Conservation (phyloP, 2,329 filamentous ascomycete species). For the Colletotrichum falcatum region DNA sequence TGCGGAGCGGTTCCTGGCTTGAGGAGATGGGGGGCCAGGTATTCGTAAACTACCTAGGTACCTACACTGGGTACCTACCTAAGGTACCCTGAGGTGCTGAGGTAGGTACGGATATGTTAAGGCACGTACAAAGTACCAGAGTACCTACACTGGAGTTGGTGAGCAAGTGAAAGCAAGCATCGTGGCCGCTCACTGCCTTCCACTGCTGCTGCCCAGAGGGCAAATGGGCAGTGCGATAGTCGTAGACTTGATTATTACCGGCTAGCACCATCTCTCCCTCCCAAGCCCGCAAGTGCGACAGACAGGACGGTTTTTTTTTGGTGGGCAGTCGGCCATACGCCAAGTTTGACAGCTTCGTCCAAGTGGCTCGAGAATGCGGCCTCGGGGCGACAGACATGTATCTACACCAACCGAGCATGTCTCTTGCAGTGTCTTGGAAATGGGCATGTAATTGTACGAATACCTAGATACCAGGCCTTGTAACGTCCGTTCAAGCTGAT, state of each 20-base stretch:
- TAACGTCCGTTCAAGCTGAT: background rate
- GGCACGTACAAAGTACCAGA: too few relatives aligned
- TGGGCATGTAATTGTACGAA: background rate
- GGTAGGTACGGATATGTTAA: too few relatives aligned
- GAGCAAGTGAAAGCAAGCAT: too few relatives aligned
- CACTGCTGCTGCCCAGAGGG: conserved; percentile 25
- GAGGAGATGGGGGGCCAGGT: conserved; percentile 19
- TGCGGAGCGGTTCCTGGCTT: conserved; percentile 39
- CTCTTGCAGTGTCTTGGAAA: conserved; percentile 9
- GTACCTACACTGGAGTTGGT: too few relatives aligned
- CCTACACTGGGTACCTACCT: too few relatives aligned
- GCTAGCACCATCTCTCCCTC: background rate
- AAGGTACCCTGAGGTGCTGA: background rate
- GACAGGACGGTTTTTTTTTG: background rate
- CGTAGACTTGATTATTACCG: background rate
- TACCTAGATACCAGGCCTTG: background rate
- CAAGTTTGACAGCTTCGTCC: background rate
- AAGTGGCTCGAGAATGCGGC: conserved; percentile 6
- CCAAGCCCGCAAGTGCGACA: background rate
- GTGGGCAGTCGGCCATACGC: background rate
- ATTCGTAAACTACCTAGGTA: background rate
- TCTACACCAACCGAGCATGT: background rate
- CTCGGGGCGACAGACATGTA: background rate
- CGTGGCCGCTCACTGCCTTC: conserved; percentile 3
- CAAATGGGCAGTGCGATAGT: background rate